Conservation (phyloP, 2,329 filamentous ascomycete species). For the Neonectria sp. region DNA sequence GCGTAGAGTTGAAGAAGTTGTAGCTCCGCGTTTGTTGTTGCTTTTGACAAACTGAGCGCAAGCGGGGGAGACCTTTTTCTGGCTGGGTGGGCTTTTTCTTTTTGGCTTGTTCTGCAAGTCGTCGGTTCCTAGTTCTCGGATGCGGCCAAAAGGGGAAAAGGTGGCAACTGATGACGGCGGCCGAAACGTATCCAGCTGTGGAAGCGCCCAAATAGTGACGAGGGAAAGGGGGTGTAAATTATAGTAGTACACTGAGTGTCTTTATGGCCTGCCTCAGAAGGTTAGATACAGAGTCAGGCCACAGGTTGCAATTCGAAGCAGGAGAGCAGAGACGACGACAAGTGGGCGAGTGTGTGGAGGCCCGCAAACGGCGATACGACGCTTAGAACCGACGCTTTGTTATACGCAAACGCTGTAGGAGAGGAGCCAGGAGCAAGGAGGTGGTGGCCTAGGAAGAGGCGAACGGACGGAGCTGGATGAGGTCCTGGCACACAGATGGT, state of each 20-base stretch:
- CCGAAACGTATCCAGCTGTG: background rate
- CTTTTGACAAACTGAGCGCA: background rate
- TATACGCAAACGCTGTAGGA: background rate
- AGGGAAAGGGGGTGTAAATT: constrained; percentile 6
- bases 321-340: background rate
- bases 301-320: background rate
- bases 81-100: background rate
- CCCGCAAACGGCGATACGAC: constrained; percentile 23
- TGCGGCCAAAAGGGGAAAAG: background rate
- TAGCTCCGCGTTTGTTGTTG: background rate
- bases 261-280: background rate
- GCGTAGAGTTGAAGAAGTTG: no score
- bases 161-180: background rate
- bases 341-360: background rate
- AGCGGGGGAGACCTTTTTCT: background rate
- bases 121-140: background rate
- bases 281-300: background rate
- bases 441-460: background rate
- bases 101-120: background rate
- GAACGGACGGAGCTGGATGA: constrained; percentile 2
- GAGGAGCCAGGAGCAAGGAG: background rate
- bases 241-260: background rate
- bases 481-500: background rate
- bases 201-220: background rate
- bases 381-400: constrained; percentile 17